Base-by-base conservation (phyloP, 768 basidiomycete species). In the Gautieria morchelliformis region DNA sequence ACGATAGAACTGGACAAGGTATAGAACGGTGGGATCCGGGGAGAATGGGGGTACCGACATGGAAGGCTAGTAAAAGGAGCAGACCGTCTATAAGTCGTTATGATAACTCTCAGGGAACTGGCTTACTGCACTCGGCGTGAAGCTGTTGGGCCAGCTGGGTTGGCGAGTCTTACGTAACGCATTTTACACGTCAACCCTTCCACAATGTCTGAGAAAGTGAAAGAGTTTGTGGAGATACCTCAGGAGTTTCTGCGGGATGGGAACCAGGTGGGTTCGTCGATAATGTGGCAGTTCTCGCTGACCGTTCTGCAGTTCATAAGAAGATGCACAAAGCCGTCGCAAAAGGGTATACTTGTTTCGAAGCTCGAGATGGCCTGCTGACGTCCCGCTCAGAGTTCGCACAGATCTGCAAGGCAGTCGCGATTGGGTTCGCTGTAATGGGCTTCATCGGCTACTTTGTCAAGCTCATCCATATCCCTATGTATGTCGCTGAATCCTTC, bases 391-490 rank as follows among this genome's bases (percentile, higher is more conserved):
- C 70, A 99, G 96, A 99, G 70, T 99, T 94, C 72, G 63, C 82
- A 42, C 92, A 95, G 69, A 94, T 99, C 62, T 98, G 87, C 75
- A 87, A 85, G 69, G 96, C 96, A 35, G 93, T 99, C 55, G 93
- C 93, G 2, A 85, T 98, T 60, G 96, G 96, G 14, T 99, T 99
- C 67, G 92, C 87, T 52, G 90, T 99, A 63, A 98, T 98, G 94
- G 96, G 96, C 15, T 95, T 97, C 79, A 93, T 99, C 70, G 96
- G 96, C 15, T 99, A 95, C 77, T 87, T 98, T 68, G 94, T 96
- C 63, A 97, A 97, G 73, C 84, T 97, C 63, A 93, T 98, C 65
- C 93, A 97, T 73, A 96, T 95, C 72, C 93, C 94, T 65, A 95
- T 96, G 93, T 95, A 64, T 75, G 93, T 83, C 32, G 39, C 58